A percentile compares a stretch with the other conserved stretches of the same genome.
phyloP scores from a whole-genome alignment of 306 rosid species.

The Dalbergia oliveri region DNA sequence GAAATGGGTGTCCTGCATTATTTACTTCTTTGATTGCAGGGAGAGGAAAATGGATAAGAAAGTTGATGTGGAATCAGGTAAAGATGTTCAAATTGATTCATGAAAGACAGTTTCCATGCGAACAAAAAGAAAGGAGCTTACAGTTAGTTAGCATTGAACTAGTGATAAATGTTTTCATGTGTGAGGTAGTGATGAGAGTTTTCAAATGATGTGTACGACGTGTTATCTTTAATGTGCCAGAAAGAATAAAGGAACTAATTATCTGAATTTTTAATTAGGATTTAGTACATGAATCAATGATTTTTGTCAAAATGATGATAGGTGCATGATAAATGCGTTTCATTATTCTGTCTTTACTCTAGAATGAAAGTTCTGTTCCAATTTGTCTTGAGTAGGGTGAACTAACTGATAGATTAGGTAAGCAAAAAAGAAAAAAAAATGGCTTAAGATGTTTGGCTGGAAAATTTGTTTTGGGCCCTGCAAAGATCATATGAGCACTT shows the following conservation, averaged over 20 bases:
- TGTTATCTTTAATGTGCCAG: neutral
- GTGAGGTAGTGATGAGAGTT: too few species aligned
- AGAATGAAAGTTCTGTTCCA: neutral
- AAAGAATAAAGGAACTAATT: constrained; percentile 4
- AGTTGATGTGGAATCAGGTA: constrained; percentile 48
- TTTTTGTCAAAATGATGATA: neutral
- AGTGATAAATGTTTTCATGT: too few species aligned
- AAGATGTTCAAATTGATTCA: constrained; percentile 44
- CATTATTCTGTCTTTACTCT: neutral
- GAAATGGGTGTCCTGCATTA: constrained; percentile 65
- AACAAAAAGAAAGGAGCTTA: constrained; percentile 31
- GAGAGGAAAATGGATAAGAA: constrained; percentile 57
- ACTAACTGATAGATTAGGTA: neutral
- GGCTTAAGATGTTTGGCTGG: neutral
- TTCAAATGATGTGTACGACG: neutral
- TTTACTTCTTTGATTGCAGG: constrained; percentile 68
- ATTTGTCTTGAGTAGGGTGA: neutral
- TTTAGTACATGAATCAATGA: neutral
- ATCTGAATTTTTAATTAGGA: neutral
- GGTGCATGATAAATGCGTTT: neutral
- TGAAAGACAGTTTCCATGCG: constrained; percentile 1
- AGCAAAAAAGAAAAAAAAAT: neutral
- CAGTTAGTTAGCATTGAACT: constrained; percentile 40
- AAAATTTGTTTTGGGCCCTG: neutral
- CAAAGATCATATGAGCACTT: neutral